Conservation (phyloP, 306 rosid species). For the Parietaria judaica region DNA sequence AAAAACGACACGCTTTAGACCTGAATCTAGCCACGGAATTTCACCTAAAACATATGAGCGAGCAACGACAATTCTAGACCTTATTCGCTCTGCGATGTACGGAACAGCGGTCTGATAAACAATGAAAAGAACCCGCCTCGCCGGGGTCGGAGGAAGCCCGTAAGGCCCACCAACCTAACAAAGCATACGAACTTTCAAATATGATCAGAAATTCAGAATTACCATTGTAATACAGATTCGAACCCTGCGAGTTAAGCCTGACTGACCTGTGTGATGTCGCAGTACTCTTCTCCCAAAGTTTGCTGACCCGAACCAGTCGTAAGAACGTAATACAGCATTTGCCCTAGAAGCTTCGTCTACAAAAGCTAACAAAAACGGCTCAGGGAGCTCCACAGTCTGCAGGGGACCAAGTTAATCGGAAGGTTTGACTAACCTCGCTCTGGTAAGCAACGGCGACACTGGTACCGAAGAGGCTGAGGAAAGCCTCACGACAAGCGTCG, state of each 20-base stretch:
- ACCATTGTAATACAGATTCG: too few relatives aligned
- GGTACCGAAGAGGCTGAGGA: constrained; percentile 90
- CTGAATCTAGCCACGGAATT: constrained; percentile 2
- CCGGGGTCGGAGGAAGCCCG: constrained; percentile 92
- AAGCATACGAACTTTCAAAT: too few relatives aligned
- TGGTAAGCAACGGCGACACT: constrained; percentile 54
- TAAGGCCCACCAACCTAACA: constrained; percentile 73
- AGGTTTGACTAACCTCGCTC: constrained; percentile 51
- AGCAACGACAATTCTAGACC: constrained; percentile 28
- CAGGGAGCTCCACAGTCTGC: not conserved
- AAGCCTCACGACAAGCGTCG: constrained; percentile 95
- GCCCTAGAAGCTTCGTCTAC: constrained; percentile 87
- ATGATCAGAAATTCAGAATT: too few relatives aligned
- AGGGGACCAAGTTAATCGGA: not conserved
- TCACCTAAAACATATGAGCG: not conserved
- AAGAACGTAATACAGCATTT: constrained; percentile 76
- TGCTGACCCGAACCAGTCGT: constrained; percentile 98
- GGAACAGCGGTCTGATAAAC: constrained; percentile 91
- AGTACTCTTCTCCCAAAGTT: constrained; percentile 94
- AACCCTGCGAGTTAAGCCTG: too few relatives aligned
- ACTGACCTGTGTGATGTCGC: constrained; percentile 81
- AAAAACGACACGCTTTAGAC: constrained; percentile 1
- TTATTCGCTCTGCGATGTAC: constrained; percentile 76
- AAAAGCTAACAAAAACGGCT: not conserved
- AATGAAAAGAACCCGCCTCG: constrained; percentile 82